Conservation (phyloP, 176 grass and related monocot genomes). For the Poa pratensis region DNA sequence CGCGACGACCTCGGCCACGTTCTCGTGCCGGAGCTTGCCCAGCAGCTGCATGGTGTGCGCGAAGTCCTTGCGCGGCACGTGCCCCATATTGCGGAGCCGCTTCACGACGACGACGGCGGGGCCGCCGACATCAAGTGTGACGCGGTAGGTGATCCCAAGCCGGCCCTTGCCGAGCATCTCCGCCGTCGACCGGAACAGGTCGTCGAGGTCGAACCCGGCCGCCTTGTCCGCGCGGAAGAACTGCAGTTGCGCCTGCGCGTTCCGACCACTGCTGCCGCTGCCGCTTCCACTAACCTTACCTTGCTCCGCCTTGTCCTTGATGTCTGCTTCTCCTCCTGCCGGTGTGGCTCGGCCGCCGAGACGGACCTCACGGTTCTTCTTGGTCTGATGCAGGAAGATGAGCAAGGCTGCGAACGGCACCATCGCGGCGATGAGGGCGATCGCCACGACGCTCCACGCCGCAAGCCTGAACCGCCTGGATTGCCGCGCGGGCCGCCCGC, state of each 20-base stretch:
- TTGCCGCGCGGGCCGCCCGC: neutral
- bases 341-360: constrained; percentile 32
- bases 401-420: constrained; percentile 61
- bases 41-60: constrained; percentile 77
- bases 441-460: constrained; percentile 56
- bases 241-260: constrained; percentile 49
- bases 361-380: constrained; percentile 54
- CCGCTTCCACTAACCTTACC: constrained; percentile 33
- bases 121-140: constrained; percentile 51
- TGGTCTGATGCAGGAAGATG: constrained; percentile 58
- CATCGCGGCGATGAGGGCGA: constrained; percentile 48
- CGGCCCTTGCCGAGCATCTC: constrained; percentile 78
- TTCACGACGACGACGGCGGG: constrained; percentile 62
- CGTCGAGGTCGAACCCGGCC: constrained; percentile 58
- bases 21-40: constrained; percentile 80
- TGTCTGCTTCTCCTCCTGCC: constrained; percentile 52
- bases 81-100: constrained; percentile 77
- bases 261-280: constrained; percentile 45
- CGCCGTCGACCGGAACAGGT: constrained; percentile 76
- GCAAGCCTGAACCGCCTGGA: constrained; percentile 31
- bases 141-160: constrained; percentile 82
- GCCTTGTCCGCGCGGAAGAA: constrained; percentile 63
- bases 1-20: constrained; percentile 71
- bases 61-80: constrained; percentile 70
- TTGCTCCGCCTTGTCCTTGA: constrained; percentile 59